Conservation (phyloP, 2,329 filamentous ascomycete genomes). For the Fusarium haematococcum region DNA sequence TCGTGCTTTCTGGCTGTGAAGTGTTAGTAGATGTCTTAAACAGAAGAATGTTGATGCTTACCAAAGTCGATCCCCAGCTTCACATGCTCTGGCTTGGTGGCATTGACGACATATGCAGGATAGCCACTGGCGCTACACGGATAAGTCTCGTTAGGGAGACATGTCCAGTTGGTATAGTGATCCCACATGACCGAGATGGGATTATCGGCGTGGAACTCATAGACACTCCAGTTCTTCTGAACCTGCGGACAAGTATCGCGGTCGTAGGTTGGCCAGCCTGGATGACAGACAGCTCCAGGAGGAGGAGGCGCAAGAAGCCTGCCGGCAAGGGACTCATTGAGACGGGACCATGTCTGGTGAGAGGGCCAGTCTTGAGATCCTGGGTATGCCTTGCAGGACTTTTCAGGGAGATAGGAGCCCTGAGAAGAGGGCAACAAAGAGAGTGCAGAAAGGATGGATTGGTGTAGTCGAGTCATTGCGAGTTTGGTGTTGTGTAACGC, state of each 20-base stretch:
- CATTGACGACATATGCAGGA: conserved; percentile 52
- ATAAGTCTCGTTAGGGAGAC: conserved; percentile 55
- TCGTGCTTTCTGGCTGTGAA: conserved; percentile 54
- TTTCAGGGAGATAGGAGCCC: background rate
- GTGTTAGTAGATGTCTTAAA: background rate
- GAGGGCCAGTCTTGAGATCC: conserved; percentile 61
- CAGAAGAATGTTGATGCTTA: conserved; percentile 16
- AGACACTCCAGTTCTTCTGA: conserved; percentile 42
- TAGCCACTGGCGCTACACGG: conserved; percentile 52
- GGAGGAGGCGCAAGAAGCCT: conserved; percentile 57
- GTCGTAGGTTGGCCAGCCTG: conserved; percentile 41
- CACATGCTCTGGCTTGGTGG: conserved; percentile 49
- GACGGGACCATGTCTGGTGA: conserved; percentile 54
- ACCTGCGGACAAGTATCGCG: conserved; percentile 46
- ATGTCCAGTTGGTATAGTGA: conserved; percentile 63
- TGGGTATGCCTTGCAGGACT: conserved; percentile 61
- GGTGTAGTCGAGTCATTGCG: conserved; percentile 17
- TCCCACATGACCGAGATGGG: conserved; percentile 51
- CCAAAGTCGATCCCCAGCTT: conserved; percentile 57
- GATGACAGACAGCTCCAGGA: conserved; percentile 48
- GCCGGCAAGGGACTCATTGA: conserved; percentile 60
- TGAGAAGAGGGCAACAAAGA: background rate
- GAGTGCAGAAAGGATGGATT: conserved; percentile 5
- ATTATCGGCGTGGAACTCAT: conserved; percentile 44
- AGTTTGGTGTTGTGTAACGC: background rate